Percentiles rank a stretch among this genome's conserved stretches.
These are phyloP conservation scores for Diaporthe velutina DNA, from an alignment of 2,329 filamentous ascomycete genomes.

Conservation along the genomic window DNA sequence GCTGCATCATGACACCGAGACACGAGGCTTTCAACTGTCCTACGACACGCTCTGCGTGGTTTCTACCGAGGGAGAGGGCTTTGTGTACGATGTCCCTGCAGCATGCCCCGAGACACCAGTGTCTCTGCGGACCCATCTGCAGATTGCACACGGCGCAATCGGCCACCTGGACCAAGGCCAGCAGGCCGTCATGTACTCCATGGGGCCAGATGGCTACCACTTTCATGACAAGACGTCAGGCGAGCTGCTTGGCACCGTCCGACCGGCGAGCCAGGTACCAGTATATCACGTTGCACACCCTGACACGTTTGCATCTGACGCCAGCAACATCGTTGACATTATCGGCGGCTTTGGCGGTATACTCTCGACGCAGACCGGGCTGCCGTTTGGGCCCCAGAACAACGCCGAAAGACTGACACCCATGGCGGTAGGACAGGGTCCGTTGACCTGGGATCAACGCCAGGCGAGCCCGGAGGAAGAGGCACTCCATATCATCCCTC, in stretches of 20 bases:
- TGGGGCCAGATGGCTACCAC: conserved; percentile 57
- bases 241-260: conserved; percentile 51
- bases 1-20: conserved; percentile 56
- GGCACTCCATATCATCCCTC: conserved; percentile 9
- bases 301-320: conserved; percentile 18
- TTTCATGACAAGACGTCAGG: conserved; percentile 56
- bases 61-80: conserved; percentile 56
- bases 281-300: conserved; percentile 43
- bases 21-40: conserved; percentile 59
- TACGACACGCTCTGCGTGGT: conserved; percentile 59
- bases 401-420: conserved; percentile 46
- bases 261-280: conserved; percentile 41
- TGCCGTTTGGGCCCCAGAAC: conserved; percentile 27
- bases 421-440: conserved; percentile 42
- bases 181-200: conserved; percentile 57
- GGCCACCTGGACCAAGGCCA: conserved; percentile 58
- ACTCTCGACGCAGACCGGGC: conserved; percentile 10
- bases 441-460: not conserved
- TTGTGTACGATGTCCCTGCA: conserved; percentile 56
- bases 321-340: conserved; percentile 36
- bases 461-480: not conserved
- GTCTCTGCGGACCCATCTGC: conserved; percentile 49
- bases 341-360: conserved; percentile 27
- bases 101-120: conserved; percentile 46
- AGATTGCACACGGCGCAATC: conserved; percentile 55